Base-by-base conservation (phyloP, 768 basidiomycete species). In the Trametes elegans region DNA sequence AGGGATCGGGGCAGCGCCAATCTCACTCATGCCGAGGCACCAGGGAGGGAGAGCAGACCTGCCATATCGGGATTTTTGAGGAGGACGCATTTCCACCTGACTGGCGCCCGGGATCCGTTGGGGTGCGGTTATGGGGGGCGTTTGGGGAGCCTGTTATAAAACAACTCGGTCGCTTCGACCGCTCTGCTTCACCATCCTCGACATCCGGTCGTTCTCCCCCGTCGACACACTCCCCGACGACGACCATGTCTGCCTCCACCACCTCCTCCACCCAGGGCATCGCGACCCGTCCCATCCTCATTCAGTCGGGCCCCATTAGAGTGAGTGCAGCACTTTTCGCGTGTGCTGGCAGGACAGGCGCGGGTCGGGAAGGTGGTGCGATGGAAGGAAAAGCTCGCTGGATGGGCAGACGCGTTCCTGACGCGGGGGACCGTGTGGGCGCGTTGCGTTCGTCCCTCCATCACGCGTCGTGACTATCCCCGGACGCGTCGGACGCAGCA, bases 231-330 rank as follows among this genome's bases (percentile, higher is more conserved):
- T 27, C 51, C 27, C 44, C 59, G 40, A 55, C 49, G 55, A 56
- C 59, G 55, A 58, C 55, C 18, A 45, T 44, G 56, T 62, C 60
- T 43, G 56, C 60, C 45, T 58, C 63, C 51, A 48, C 66, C 23
- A 44, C 62, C 38, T 7, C 48, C 26, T 46, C 61, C 53, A 34
- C 50, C 39, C 49, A 49, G 50, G 57, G 51, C 34, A 65, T 64
- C 45, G 34, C 57, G 23, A 61, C 64, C 43, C 69, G 71, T 52
- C 70, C 71, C 55, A 62, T 72, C 53, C 61, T 66, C 51, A 62
- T 71, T 42, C 68, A 69, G 36, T 65, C 66, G 21, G 70, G 69
- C 19, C 43, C 49, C 27, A 61, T 66, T 60, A 71, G 69, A 61
- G 71, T 72, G 58, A 65, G 70, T 67, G 27, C 57, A 16, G n/a